A percentile compares a stretch with the other conserved stretches of the same genome.
Evolutionary conservation across 2,329 filamentous ascomycete species (phyloP).

Genomic region (Mollisiaceae sp.): DNA sequence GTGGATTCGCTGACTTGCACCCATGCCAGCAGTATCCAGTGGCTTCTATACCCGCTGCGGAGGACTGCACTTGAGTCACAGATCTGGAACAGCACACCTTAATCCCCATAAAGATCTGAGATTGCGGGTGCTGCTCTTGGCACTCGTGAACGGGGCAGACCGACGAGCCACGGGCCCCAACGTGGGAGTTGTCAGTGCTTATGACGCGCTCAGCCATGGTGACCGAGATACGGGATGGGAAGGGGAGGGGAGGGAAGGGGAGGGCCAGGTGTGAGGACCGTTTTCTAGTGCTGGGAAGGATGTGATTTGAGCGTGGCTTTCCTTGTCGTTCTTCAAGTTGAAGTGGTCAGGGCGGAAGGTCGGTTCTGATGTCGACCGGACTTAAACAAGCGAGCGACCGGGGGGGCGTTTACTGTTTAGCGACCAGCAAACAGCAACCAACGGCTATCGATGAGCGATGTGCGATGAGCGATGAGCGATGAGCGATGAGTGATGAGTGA

Average conservation of each 20-base stretch:
- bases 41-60: constrained; percentile 16
- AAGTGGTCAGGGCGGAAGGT: not conserved
- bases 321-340: not conserved
- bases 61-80: not conserved
- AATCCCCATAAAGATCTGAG: constrained; percentile 10
- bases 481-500: too few relatives aligned
- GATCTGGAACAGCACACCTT: not conserved
- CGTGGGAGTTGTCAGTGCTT: constrained; percentile 25
- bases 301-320: constrained; percentile 10
- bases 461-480: too few relatives aligned
- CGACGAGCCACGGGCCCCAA: constrained; percentile 6
- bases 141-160: constrained; percentile 1
- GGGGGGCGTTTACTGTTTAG: not conserved
- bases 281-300: constrained; percentile 8
- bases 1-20: constrained; percentile 21
- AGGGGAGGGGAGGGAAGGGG: not conserved
- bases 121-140: constrained; percentile 4
- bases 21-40: constrained; percentile 16
- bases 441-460: too few relatives aligned
- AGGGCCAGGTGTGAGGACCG: constrained; percentile 13
- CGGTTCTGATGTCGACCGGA: not conserved
- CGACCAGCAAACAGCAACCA: not conserved
- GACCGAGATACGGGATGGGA: constrained; percentile 9
- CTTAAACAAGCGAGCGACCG: constrained; percentile 4
- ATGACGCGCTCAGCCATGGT: constrained; percentile 28